Base-by-base conservation (phyloP, 2,329 filamentous ascomycete species). In the Clonostachys byssicola region DNA sequence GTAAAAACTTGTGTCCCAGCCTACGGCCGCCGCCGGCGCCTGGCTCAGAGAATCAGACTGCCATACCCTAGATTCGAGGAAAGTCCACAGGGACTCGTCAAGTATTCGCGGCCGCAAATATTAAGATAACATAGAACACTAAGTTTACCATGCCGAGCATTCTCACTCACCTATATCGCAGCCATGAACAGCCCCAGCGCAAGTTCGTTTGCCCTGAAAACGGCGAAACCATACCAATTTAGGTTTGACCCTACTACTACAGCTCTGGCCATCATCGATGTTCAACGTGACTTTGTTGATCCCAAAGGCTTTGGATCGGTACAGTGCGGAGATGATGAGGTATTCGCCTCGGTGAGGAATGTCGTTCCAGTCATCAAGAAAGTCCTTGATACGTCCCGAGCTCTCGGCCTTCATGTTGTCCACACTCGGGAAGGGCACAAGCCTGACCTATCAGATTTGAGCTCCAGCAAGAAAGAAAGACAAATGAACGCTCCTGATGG, bases 261-360 rank as follows among this genome's bases (percentile, higher is more conserved):
- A 5, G 76, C 76, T 2, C 61, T 80, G 34, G 58, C 80, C 4
- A 66, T 81, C 48, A 73, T 80, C 54, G 77, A 81, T 60, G 75
- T 80, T 66, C 76, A 80, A 57, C 71, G 72, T 48, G 76, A 79
- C 60, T 79, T 70, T 63, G 56, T 65, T 55, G 64, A 71, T 39
- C 54, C 66, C 8, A 66, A 62, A 47, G 75, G 75, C 48, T 80
- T 80, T 54, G 69, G 78, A 45, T 62, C 62, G 14, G 56, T 70
- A 17, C 74, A 78, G 60, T 71, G 70, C 51, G 72, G 72, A 55
- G 60, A 69, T 16, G 56, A 52, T 17, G 55, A 54, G 14, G 48
- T 62, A 14, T 62, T 73, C 43, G 50, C 58, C 1, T 58, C 61
- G 9, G 67, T 68, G 38, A 62, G 65, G 9, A 52, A 64, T 14